These are phyloP conservation scores for Zygoascus meyerae DNA, from an alignment of 1,139 yeast genomes.

Conservation along the genomic window DNA sequence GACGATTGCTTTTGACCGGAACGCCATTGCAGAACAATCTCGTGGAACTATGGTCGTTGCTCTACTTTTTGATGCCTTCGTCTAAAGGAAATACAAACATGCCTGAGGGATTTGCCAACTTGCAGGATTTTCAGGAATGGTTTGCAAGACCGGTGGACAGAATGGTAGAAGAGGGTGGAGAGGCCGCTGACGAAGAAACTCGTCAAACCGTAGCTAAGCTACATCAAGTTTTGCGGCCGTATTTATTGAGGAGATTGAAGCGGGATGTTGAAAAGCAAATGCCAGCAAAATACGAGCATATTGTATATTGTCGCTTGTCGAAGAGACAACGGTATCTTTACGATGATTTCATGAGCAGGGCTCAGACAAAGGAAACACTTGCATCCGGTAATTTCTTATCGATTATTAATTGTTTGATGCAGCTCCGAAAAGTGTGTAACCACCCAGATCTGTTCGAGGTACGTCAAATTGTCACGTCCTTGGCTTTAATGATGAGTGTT, in stretches of 20 bases:
- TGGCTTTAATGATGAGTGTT: conserved; percentile 66
- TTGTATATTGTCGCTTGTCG: conserved; percentile 84
- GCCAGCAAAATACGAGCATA: conserved; percentile 97
- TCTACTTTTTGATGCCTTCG: conserved; percentile 94
- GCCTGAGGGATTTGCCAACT: conserved; percentile 95
- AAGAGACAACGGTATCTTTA: conserved; percentile 87
- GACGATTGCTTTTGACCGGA: conserved; percentile 86
- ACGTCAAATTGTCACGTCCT: conserved; percentile 87
- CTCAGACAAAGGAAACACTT: conserved; percentile 88
- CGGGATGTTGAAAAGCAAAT: conserved; percentile 97
- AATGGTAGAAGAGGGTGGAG: conserved; percentile 72
- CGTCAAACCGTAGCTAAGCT: conserved; percentile 77
- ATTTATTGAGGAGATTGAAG: conserved; percentile 81
- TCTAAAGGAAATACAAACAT: conserved; percentile 46
- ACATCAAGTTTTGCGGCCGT: conserved; percentile 92
- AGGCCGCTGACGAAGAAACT: conserved; percentile 59
- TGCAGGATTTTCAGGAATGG: conserved; percentile 97
- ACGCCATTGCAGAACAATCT: conserved; percentile 91
- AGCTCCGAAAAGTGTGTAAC: conserved; percentile 91
- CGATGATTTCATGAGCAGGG: conserved; percentile 96
- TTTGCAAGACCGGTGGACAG: conserved; percentile 95
- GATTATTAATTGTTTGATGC: conserved; percentile 96
- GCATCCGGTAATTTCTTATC: conserved; percentile 94
- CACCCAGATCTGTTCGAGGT: conserved; percentile 97
- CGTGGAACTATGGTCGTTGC: conserved; percentile 88